phyloP scores from a whole-genome alignment of 2,329 filamentous ascomycete species.

The Fusarium transvaalense region DNA sequence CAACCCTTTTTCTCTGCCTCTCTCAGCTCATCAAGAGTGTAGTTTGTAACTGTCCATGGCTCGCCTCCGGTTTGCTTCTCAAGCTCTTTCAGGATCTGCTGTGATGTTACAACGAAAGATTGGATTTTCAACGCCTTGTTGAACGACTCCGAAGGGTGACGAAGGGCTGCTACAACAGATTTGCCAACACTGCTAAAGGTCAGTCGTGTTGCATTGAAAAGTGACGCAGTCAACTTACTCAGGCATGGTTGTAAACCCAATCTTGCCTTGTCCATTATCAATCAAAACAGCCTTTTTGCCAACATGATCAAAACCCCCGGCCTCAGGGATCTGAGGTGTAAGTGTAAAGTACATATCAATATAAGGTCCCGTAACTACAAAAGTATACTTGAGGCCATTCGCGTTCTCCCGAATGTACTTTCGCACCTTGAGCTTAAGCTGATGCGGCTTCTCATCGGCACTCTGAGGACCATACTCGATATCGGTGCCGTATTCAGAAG shows the following conservation, averaged over 20 bases:
- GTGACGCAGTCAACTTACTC: constrained; percentile 65
- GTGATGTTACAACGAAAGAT: constrained; percentile 76
- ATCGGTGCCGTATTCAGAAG: constrained; percentile 76
- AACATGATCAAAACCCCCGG: constrained; percentile 70
- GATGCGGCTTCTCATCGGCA: constrained; percentile 73
- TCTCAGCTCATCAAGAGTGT: constrained; percentile 64
- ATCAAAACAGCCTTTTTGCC: constrained; percentile 70
- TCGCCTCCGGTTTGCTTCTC: constrained; percentile 72
- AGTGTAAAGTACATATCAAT: constrained; percentile 70
- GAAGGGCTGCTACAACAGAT: constrained; percentile 72
- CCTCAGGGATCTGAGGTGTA: constrained; percentile 46
- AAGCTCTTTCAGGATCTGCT: constrained; percentile 73
- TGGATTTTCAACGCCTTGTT: constrained; percentile 74
- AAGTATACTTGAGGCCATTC: constrained; percentile 70
- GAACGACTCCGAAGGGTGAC: constrained; percentile 64
- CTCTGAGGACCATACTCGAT: constrained; percentile 71
- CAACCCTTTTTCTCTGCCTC: constrained; percentile 70
- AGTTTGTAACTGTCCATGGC: constrained; percentile 55
- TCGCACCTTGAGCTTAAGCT: constrained; percentile 77
- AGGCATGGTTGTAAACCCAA: constrained; percentile 77
- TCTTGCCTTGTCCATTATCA: constrained; percentile 69
- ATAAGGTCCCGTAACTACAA: constrained; percentile 78
- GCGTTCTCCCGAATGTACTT: constrained; percentile 67
- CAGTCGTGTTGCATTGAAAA: background rate
- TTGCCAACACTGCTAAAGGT: constrained; percentile 69